Conservation (phyloP, 108 stramenopile genomes). For the Nitzschia sp. region DNA sequence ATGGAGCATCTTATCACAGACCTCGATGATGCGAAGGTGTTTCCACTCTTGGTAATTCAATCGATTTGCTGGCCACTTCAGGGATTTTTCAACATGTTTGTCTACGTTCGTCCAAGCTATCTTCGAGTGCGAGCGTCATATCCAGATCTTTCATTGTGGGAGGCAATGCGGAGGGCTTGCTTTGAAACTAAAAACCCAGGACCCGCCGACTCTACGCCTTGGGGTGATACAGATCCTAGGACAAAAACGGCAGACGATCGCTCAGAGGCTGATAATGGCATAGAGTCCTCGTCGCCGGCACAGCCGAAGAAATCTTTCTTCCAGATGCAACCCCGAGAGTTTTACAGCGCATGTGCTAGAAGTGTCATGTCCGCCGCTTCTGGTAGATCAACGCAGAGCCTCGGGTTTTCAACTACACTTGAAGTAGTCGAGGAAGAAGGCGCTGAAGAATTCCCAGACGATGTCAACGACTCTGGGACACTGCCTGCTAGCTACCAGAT, state of each 20-base stretch:
- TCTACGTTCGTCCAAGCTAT: slow-evolving; percentile 40
- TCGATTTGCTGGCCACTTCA: slow-evolving; percentile 40
- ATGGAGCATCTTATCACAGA: background rate
- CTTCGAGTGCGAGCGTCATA: slow-evolving; percentile 26
- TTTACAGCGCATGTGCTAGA: background rate
- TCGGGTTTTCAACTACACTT: background rate
- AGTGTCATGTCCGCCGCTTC: background rate
- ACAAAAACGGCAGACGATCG: background rate
- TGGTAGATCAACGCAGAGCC: background rate
- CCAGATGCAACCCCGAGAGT: background rate
- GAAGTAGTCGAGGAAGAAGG: background rate
- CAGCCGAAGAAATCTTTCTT: background rate
- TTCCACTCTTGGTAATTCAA: slow-evolving; percentile 39
- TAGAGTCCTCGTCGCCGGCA: background rate
- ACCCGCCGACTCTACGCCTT: background rate
- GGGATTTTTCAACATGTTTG: slow-evolving; percentile 50
- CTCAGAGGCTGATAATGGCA: background rate
- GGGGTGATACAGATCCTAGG: too few species aligned
- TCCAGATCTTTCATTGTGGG: background rate
- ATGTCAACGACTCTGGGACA: too few species aligned
- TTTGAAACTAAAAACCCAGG: slow-evolving; percentile 1
- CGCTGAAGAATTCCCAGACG: too few species aligned
- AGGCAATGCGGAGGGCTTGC: slow-evolving; percentile 4
- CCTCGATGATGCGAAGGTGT: background rate
- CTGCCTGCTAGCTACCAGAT: too few species aligned